Evolutionary conservation across 495 filamentous ascomycete genomes (phyloP).

Genomic region (Xylaria venustula): DNA sequence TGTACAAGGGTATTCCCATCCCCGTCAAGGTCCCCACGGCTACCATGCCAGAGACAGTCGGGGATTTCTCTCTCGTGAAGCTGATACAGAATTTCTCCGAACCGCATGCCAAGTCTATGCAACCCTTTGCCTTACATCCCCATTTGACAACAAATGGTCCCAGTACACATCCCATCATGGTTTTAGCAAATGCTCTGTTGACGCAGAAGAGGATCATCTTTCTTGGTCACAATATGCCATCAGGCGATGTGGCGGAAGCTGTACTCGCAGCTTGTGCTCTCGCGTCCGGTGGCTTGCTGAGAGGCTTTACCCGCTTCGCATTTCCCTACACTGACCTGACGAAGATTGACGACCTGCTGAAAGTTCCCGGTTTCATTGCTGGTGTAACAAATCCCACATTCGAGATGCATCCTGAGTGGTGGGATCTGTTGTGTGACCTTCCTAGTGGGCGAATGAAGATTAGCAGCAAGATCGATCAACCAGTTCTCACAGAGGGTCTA

Average conservation of each 20-base stretch:
- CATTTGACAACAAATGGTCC: slow-evolving; percentile 92
- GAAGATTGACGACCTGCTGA: slow-evolving; percentile 94
- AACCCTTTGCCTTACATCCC: slow-evolving; percentile 81
- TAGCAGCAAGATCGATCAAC: slow-evolving; percentile 72
- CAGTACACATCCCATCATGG: slow-evolving; percentile 73
- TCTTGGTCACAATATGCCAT: slow-evolving; percentile 89
- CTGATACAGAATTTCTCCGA: slow-evolving; percentile 90
- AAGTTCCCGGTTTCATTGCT: slow-evolving; percentile 95
- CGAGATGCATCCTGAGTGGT: slow-evolving; percentile 94
- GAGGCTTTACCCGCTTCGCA: slow-evolving; percentile 94
- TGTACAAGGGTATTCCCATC: slow-evolving; percentile 92
- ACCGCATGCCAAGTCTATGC: slow-evolving; percentile 75
- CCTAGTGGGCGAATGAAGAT: slow-evolving; percentile 93
- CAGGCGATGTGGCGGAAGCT: slow-evolving; percentile 91
- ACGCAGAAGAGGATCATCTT: slow-evolving; percentile 98
- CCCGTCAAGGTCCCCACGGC: slow-evolving; percentile 94
- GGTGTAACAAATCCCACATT: slow-evolving; percentile 98
- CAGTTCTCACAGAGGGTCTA: slow-evolving; percentile 76
- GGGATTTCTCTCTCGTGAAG: slow-evolving; percentile 96
- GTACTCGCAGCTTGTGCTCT: slow-evolving; percentile 92
- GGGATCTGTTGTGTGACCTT: slow-evolving; percentile 95
- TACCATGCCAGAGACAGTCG: slow-evolving; percentile 91
- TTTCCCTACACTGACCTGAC: slow-evolving; percentile 98
- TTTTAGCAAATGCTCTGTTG: slow-evolving; percentile 76
- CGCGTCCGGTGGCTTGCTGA: slow-evolving; percentile 88